phyloP scores from a whole-genome alignment of 2,329 filamentous ascomycete genomes.

The Xylaria sp. region DNA sequence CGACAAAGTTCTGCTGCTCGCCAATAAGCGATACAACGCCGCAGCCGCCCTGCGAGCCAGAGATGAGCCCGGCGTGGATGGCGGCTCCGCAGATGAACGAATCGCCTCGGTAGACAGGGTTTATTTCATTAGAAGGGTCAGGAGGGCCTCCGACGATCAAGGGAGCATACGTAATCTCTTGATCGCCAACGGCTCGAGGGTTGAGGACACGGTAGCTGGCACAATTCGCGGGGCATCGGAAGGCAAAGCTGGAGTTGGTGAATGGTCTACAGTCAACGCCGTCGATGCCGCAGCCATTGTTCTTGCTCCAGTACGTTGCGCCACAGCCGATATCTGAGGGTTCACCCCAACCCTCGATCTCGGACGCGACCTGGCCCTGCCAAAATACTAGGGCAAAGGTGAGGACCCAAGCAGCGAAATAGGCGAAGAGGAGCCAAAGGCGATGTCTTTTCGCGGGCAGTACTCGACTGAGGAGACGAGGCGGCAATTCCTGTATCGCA shows the following conservation, averaged over 20 bases:
- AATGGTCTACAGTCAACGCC: conserved; percentile 82
- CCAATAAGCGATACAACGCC: conserved; percentile 83
- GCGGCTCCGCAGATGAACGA: conserved; percentile 88
- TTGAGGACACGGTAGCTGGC: conserved; percentile 73
- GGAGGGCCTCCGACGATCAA: conserved; percentile 76
- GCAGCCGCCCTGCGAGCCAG: conserved; percentile 78
- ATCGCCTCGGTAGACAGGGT: conserved; percentile 83
- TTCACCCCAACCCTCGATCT: conserved; percentile 74
- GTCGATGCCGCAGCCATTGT: conserved; percentile 79
- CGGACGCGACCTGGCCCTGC: conserved; percentile 66
- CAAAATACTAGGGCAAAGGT: conserved; percentile 76
- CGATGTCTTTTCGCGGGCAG: conserved; percentile 70
- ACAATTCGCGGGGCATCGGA: conserved; percentile 80
- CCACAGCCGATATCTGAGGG: conserved; percentile 75
- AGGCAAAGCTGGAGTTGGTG: conserved; percentile 74
- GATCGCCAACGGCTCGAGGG: conserved; percentile 78
- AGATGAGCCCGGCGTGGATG: conserved; percentile 84
- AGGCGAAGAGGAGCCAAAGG: conserved; percentile 66
- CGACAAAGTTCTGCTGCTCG: conserved; percentile 70
- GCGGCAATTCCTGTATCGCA: conserved; percentile 72
- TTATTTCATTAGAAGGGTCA: conserved; percentile 52
- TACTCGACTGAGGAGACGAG: conserved; percentile 70
- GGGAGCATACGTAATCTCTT: conserved; percentile 71
- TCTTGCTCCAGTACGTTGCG: conserved; percentile 75
- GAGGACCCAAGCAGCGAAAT: conserved; percentile 74